Evolutionary conservation across 805 yeast genomes (phyloP), one percentile per base, ranked within the genome.

Genomic region (Lipomyces yamadae): DNA sequence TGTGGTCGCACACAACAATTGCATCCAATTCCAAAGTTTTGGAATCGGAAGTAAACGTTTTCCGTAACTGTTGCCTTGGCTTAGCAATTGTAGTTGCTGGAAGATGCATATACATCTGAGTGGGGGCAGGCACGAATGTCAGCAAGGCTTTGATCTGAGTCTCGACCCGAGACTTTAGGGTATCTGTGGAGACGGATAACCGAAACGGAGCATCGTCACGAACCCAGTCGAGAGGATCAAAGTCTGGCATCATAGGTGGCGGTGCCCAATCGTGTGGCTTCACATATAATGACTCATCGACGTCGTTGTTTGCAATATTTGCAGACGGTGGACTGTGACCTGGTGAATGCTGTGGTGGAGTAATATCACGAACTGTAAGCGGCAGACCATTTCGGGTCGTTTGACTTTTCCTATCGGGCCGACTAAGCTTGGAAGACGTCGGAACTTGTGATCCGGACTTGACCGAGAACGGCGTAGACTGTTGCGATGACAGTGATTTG

Each of bases 41-140:
- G 4, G 73, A 70, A 18, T 66, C 69, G 7, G 75, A 74, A 29
- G 68, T 66, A 63, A 74, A 74, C 11, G 75, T 72, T 53, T 72
- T 67, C 37, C 81, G 78, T 33, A 93, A 80, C 73, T 92, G 91
- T 70, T 91, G 85, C 75, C 92, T 91, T 67, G 94, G 90, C 76
- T 93, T 92, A 13, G 97, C 88, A 60, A 94, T 89, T 45, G 96
- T 86, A 76, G 92, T 96, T 64, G 91, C 84, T 5, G 98, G 97
- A 58, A 95, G 79, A 76, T 91, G 95, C 42, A 95, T 78, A 60
- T 91, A 78, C 60, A 83, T 81, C 72, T 91, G 89, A 4, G 85
- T 83, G 0, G 97, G 96, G 0, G 94, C 86, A 0, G 97, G 97
- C 37, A 87, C 83, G 56, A 94, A 80, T 7, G 83, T 76, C 29